These are phyloP conservation scores for Monilinia aucupariae DNA, from an alignment of 2,329 filamentous ascomycete species.

Conservation along the genomic window DNA sequence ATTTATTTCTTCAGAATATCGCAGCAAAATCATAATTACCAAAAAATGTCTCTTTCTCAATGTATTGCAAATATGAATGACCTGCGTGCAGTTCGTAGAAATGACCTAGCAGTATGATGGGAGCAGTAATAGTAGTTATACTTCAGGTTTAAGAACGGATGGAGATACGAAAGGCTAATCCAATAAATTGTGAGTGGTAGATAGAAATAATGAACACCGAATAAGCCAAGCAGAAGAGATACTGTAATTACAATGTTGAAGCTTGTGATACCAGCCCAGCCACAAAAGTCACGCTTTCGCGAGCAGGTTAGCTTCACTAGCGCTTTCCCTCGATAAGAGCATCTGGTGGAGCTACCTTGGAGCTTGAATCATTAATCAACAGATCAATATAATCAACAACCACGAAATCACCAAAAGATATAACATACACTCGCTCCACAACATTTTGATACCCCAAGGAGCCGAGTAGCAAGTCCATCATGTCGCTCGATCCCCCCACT, in stretches of 20 bases:
- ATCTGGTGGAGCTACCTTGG: constrained; percentile 6
- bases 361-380: constrained; percentile 15
- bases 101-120: not conserved
- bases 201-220: not conserved
- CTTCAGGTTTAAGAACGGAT: not conserved
- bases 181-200: not conserved
- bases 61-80: not conserved
- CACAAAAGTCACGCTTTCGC: constrained; percentile 12
- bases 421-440: constrained; percentile 14
- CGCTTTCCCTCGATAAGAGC: constrained; percentile 19
- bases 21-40: not conserved
- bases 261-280: not conserved
- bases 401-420: not conserved
- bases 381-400: constrained; percentile 14
- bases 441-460: constrained; percentile 16
- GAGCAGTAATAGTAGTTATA: not conserved
- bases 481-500: constrained; percentile 88
- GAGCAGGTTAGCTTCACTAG: constrained; percentile 11
- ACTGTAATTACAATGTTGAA: no score
- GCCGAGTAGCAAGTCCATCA: constrained; percentile 37
- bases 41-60: not conserved
- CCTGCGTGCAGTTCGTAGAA: not conserved
- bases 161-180: not conserved
- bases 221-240: no score
- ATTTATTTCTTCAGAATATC: constrained; percentile 16